Evolutionary conservation across 345 rosid genomes (phyloP).

Genomic region (Streptanthus diversifolius): DNA sequence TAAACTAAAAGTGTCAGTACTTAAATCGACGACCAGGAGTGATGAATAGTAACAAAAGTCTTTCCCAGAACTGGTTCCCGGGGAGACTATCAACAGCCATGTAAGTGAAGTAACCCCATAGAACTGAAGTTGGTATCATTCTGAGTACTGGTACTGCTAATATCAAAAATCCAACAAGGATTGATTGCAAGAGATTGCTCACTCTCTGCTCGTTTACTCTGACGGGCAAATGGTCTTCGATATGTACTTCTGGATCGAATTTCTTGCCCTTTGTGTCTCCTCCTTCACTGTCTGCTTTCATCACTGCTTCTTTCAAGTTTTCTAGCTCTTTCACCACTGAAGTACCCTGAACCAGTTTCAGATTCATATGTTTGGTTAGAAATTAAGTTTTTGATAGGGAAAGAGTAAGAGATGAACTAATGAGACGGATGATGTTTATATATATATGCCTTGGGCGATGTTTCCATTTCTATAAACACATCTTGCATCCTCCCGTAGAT

Average conservation of each 20-base stretch:
- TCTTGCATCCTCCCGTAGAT: constrained; percentile 77
- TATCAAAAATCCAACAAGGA: constrained; percentile 57
- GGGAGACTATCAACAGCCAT: constrained; percentile 93
- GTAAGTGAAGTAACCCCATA: constrained; percentile 91
- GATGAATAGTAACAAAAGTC: constrained; percentile 64
- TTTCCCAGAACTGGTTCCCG: constrained; percentile 87
- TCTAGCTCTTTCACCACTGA: constrained; percentile 59
- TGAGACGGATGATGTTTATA: background rate
- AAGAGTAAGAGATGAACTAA: background rate
- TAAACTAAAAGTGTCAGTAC: constrained; percentile 31
- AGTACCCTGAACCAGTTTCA: constrained; percentile 36
- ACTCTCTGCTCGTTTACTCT: constrained; percentile 81
- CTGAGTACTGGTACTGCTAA: constrained; percentile 58
- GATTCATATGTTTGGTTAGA: constrained; percentile 8
- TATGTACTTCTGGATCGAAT: constrained; percentile 65
- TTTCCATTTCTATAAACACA: constrained; percentile 48
- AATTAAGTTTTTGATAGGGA: background rate
- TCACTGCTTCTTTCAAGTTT: constrained; percentile 67
- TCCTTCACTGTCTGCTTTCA: constrained; percentile 50
- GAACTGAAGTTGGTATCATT: constrained; percentile 70
- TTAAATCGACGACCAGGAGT: constrained; percentile 68
- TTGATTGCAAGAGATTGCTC: constrained; percentile 74
- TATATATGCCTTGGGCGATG: constrained; percentile 45
- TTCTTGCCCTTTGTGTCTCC: constrained; percentile 39
- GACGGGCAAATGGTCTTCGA: constrained; percentile 67